A percentile compares a stretch with the other conserved stretches of the same genome.
Conservation (phyloP, 2,329 filamentous ascomycete species). For the Xylaria sp. region DNA sequence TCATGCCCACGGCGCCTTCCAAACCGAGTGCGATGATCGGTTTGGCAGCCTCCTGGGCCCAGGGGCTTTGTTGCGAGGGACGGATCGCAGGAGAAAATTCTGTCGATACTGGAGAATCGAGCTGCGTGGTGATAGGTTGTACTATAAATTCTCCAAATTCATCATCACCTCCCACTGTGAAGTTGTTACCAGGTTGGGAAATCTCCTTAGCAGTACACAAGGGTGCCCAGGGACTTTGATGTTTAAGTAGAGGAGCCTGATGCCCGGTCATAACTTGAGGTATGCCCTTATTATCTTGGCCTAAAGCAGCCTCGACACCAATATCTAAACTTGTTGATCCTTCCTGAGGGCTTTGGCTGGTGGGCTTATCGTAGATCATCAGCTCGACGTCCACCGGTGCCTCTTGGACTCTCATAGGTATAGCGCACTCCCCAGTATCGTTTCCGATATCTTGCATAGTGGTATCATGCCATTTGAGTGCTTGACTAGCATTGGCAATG, state of each 20-base stretch:
- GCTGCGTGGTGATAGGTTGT: slow-evolving; percentile 17
- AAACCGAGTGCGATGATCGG: slow-evolving; percentile 7
- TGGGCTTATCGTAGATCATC: not conserved
- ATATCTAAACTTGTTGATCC: not conserved
- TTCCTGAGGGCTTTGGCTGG: not conserved
- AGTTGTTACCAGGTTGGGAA: slow-evolving; percentile 5
- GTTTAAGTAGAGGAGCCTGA: slow-evolving; percentile 17
- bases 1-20: not conserved
- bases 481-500: slow-evolving; percentile 12
- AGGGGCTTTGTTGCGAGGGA: slow-evolving; percentile 50
- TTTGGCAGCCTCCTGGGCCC: slow-evolving; percentile 38
- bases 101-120: slow-evolving; percentile 28
- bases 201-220: slow-evolving; percentile 25
- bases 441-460: not conserved
- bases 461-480: not conserved
- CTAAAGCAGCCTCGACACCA: not conserved
- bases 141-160: slow-evolving; percentile 6
- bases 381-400: not conserved
- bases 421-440: not conserved
- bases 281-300: slow-evolving; percentile 11
- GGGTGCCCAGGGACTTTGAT: slow-evolving; percentile 47
- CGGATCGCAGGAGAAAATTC: slow-evolving; percentile 34
- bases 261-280: not conserved
- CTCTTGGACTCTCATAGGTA: not conserved
- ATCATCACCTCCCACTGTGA: slow-evolving; percentile 1